Conservation (phyloP, 2,329 filamentous ascomycete species). For the Aspergillus ruber region DNA sequence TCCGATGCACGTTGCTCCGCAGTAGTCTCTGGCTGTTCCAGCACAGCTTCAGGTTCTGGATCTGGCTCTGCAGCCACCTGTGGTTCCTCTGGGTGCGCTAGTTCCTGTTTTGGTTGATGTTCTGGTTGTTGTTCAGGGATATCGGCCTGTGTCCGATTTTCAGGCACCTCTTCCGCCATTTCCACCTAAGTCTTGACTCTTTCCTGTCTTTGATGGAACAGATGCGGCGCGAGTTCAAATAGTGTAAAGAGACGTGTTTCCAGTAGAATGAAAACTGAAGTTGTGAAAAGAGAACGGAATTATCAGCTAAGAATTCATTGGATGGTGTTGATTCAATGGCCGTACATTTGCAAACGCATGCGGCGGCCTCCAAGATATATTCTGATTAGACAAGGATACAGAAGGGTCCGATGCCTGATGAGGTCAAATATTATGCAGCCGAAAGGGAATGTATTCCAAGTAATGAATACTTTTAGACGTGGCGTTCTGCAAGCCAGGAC, state of each 20-base stretch:
- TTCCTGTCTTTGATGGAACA: constrained; percentile 22
- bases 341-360: constrained; percentile 26
- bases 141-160: constrained; percentile 19
- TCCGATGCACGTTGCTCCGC: constrained; percentile 14
- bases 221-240: constrained; percentile 24
- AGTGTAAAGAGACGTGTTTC: constrained; percentile 24
- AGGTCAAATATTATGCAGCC: constrained; percentile 9
- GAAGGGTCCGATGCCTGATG: constrained; percentile 10
- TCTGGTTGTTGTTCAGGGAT: constrained; percentile 14
- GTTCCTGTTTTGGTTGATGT: constrained; percentile 8
- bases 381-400: constrained; percentile 19
- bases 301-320: constrained; percentile 23
- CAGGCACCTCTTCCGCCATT: constrained; percentile 24
- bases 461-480: constrained; percentile 12
- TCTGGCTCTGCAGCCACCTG: background rate
- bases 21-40: constrained; percentile 9
- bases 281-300: constrained; percentile 6
- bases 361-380: constrained; percentile 26
- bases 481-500: constrained; percentile 16
- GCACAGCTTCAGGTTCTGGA: constrained; percentile 12
- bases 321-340: constrained; percentile 20
- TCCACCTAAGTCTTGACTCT: constrained; percentile 30
- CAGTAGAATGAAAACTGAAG: constrained; percentile 20
- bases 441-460: constrained; percentile 11
- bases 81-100: constrained; percentile 5